Percentiles rank a stretch among this genome's conserved stretches.
phyloP scores from a whole-genome alignment of 148 eudicot genomes.

The Rhododendron williamsianum region DNA sequence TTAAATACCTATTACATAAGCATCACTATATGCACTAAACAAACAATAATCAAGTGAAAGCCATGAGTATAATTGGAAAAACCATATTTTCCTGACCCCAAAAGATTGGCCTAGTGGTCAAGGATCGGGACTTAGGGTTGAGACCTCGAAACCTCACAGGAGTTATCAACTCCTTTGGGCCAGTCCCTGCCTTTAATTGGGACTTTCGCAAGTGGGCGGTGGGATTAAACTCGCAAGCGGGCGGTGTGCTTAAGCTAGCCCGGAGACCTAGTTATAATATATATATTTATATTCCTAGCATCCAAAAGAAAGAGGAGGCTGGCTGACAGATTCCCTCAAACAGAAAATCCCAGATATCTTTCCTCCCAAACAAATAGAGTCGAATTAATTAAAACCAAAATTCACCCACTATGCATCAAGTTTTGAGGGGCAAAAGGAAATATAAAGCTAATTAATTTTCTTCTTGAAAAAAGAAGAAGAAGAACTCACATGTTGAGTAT shows the following conservation, averaged over 20 bases:
- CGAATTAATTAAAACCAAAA: background rate
- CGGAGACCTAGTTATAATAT: too few relatives aligned
- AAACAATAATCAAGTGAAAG: background rate
- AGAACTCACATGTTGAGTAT: slow-evolving; percentile 50
- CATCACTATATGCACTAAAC: background rate
- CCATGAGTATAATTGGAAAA: background rate
- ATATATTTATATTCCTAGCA: background rate
- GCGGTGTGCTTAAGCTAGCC: too few relatives aligned
- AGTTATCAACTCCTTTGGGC: too few relatives aligned
- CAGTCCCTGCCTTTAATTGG: too few relatives aligned
- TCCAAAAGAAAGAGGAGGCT: background rate
- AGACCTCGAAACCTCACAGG: too few relatives aligned
- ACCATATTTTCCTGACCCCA: background rate
- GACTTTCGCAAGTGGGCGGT: too few relatives aligned
- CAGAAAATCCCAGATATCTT: background rate
- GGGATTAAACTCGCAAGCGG: too few relatives aligned
- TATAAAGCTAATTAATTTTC: background rate
- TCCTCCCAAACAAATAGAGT: background rate
- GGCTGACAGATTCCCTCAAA: background rate
- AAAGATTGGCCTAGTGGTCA: too few relatives aligned
- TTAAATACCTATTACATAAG: background rate
- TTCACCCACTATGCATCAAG: background rate
- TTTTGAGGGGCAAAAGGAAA: background rate
- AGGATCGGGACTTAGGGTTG: too few relatives aligned
- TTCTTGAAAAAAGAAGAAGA: background rate